Base-by-base conservation (phyloP, 805 yeast genomes). In the Cyberlindnera meyerae region DNA sequence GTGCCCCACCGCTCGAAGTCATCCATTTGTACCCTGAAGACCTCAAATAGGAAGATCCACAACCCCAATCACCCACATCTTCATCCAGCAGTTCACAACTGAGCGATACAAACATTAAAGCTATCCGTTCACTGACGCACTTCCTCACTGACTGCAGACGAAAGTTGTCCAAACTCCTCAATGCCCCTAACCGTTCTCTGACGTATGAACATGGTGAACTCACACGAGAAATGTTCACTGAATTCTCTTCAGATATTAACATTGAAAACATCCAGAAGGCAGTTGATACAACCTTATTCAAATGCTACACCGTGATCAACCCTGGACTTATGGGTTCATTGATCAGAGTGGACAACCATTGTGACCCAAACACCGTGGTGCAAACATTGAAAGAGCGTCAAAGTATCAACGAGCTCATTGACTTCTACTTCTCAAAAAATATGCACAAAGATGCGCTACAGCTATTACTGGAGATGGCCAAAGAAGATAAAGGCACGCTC, bases 271-370 rank as follows among this genome's bases (percentile, higher is more conserved):
- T 75, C 31, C 54, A 67, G 5, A 52, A 51, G 5, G 41, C 71
- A 2, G 73, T 93, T 2, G 98, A 90, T 52, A 82, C 95, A 0
- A 70, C 86, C 1, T 65, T 93, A 14, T 86, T 90, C 50, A 66
- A 75, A 34, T 75, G 93, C 42, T 90, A 93, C 54, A 65, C 77
- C 40, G 54, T 76, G n/a, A 74, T 75, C 21, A 75, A 76, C 37
- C 83, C 85, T 0, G 71, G 81, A 43, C 66, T 90, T 55, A 71
- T 90, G 11, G 95, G 90, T 0, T 93, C 97, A 0, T 71, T 90
- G 15, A 66, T 90, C 5, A 67, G 97, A 33, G 70, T 87, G 2
- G 73, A 75, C 18, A 93, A 89, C 56, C 65, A 68, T 47, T 87
- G 97, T 62, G 79, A 81, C 48, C 70, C 80, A 5, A 63, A 66